Conservation (phyloP, 1,284 basidiomycete species). For the Porogramme epimiltina region DNA sequence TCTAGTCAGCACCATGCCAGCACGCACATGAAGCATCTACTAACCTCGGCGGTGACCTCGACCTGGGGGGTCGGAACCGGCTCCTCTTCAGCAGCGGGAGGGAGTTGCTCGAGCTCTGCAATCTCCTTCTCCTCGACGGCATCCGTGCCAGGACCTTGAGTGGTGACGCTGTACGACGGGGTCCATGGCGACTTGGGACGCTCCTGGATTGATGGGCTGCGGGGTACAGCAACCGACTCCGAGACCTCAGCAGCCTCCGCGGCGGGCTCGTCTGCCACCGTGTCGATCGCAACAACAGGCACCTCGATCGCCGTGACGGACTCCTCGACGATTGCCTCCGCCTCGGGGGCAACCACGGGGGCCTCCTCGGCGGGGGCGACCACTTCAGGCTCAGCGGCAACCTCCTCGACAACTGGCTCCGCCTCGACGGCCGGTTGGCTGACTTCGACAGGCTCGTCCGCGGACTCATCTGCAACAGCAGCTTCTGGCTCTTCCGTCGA, state of each 20-base stretch:
- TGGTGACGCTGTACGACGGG: conserved; percentile 43
- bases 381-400: no score
- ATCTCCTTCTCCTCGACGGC: conserved; percentile 28
- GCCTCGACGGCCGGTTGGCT: conserved; percentile 1
- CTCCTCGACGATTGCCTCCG: conserved; percentile 4
- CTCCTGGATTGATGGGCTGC: conserved; percentile 22
- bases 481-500: conserved; percentile 1
- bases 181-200: conserved; percentile 45
- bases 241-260: not conserved
- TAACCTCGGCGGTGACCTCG: conserved; percentile 17
- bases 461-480: not conserved
- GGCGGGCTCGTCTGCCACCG: conserved; percentile 11
- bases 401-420: conserved; percentile 5
- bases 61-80: conserved; percentile 6
- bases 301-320: not conserved
- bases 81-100: conserved; percentile 12
- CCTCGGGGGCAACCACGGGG: not conserved
- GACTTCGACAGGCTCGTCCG: not conserved
- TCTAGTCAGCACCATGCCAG: not conserved
- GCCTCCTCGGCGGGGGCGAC: not conserved
- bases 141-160: conserved; percentile 35
- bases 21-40: not conserved
- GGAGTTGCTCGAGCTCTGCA: conserved; percentile 27
- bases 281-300: conserved; percentile 15
- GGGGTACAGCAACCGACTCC: conserved; percentile 5